These are phyloP conservation scores for Zygotorulaspora sp. DNA, from an alignment of 805 yeast genomes.

Conservation along the genomic window DNA sequence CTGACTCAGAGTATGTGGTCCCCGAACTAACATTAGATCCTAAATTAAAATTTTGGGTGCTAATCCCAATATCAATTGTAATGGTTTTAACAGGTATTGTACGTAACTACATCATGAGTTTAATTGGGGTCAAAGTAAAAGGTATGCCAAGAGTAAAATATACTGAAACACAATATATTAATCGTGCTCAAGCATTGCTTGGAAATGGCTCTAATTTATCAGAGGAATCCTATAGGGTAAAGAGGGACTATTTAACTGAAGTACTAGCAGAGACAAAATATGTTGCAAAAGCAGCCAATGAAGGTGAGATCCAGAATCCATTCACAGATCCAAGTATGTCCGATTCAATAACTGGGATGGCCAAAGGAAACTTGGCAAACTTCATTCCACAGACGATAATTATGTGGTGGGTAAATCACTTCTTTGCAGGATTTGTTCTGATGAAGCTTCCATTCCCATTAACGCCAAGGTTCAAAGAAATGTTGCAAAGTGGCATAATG, in stretches of 20 bases:
- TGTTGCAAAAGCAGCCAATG: slow-evolving; percentile 42
- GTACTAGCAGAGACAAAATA: slow-evolving; percentile 51
- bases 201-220: slow-evolving; percentile 51
- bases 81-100: slow-evolving; percentile 85
- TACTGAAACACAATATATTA: slow-evolving; percentile 61
- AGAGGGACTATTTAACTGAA: slow-evolving; percentile 47
- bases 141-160: slow-evolving; percentile 47
- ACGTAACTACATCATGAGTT: slow-evolving; percentile 59
- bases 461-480: slow-evolving; percentile 82
- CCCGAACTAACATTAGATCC: slow-evolving; percentile 73
- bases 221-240: slow-evolving; percentile 46
- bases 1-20: slow-evolving; percentile 29
- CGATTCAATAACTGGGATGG: slow-evolving; percentile 70
- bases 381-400: slow-evolving; percentile 88
- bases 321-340: slow-evolving; percentile 64
- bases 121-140: slow-evolving; percentile 57
- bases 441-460: slow-evolving; percentile 89
- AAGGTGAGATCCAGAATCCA: slow-evolving; percentile 49
- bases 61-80: slow-evolving; percentile 81
- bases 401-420: slow-evolving; percentile 94
- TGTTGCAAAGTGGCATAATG: slow-evolving; percentile 83
- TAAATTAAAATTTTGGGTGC: slow-evolving; percentile 79
- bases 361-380: slow-evolving; percentile 76
- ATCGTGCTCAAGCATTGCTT: slow-evolving; percentile 54
- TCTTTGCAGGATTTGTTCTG: slow-evolving; percentile 85